Conservation (phyloP, 768 basidiomycete genomes). For the Mycena metata region DNA sequence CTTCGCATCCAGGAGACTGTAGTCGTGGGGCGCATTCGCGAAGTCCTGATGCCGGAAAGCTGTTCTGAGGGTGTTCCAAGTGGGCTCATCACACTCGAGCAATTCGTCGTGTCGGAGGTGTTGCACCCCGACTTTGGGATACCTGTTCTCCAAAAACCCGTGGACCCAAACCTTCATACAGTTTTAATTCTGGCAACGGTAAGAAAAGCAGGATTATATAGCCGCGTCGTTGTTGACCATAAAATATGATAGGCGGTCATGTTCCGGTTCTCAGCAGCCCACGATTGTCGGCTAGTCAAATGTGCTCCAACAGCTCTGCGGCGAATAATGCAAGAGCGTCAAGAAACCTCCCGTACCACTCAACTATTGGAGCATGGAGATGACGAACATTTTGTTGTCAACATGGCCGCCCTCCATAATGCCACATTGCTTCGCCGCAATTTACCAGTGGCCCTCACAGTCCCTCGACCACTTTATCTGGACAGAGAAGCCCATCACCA, state of each 20-base stretch:
- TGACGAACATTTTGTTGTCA: conserved; percentile 37
- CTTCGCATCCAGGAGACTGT: neutral
- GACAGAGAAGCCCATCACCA: conserved; percentile 4
- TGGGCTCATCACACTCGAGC: neutral
- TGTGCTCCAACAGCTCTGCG: conserved; percentile 25
- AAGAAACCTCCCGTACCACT: conserved; percentile 17
- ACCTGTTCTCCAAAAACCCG: neutral
- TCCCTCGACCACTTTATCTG: conserved; percentile 2
- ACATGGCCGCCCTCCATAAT: conserved; percentile 27
- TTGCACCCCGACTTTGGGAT: conserved; percentile 10
- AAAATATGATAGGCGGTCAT: neutral
- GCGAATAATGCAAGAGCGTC: conserved; percentile 26
- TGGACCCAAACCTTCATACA: neutral
- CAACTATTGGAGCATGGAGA: conserved; percentile 22
- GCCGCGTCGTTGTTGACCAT: no score
- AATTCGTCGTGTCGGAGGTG: neutral
- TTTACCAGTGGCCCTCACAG: conserved; percentile 4
- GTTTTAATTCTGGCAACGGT: neutral
- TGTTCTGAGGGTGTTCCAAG: neutral
- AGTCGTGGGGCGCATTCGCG: neutral
- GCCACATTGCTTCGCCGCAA: neutral
- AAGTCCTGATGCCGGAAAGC: neutral
- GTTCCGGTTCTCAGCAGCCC: conserved; percentile 6
- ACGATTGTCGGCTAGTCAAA: neutral
- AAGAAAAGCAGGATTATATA: neutral